Evolutionary conservation across 2,329 filamentous ascomycete genomes (phyloP).

Genomic region (Aspergillus persii): DNA sequence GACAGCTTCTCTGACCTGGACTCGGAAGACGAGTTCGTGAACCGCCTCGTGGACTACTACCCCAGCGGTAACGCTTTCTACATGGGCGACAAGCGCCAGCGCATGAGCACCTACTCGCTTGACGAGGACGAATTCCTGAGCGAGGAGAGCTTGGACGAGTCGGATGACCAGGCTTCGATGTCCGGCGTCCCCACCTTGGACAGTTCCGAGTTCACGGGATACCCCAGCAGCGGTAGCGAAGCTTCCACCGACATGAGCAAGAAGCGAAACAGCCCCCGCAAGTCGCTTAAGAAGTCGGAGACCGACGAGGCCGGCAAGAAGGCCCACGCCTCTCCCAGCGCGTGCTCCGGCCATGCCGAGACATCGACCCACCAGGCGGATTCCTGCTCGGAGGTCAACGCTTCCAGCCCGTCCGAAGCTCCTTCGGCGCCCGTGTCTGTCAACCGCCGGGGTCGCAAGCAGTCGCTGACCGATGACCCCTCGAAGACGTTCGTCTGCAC

Average conservation of each 20-base stretch:
- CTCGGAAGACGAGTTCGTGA: constrained; percentile 83
- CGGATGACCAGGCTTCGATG: constrained; percentile 66
- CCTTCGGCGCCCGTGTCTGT: constrained; percentile 51
- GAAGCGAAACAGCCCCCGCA: constrained; percentile 44
- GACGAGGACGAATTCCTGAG: constrained; percentile 76
- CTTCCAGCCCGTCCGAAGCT: constrained; percentile 45
- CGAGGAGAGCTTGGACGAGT: constrained; percentile 72
- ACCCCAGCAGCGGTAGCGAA: constrained; percentile 45
- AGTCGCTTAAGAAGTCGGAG: constrained; percentile 34
- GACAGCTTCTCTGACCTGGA: constrained; percentile 88
- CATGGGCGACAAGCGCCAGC: constrained; percentile 66
- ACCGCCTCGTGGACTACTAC: constrained; percentile 69
- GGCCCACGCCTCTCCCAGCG: constrained; percentile 30
- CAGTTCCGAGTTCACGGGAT: constrained; percentile 40
- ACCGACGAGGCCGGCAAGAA: constrained; percentile 32
- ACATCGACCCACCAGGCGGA: constrained; percentile 40
- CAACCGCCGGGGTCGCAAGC: constrained; percentile 94
- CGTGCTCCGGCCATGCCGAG: constrained; percentile 33
- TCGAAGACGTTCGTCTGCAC: constrained; percentile 98
- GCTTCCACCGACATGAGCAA: constrained; percentile 45
- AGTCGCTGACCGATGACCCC: constrained; percentile 94
- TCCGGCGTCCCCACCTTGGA: constrained; percentile 62
- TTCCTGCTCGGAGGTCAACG: constrained; percentile 48
- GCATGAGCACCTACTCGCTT: constrained; percentile 67
- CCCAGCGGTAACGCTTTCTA: constrained; percentile 58